Conservation (phyloP, 2,329 filamentous ascomycete species). For the Claviceps spartinae region DNA sequence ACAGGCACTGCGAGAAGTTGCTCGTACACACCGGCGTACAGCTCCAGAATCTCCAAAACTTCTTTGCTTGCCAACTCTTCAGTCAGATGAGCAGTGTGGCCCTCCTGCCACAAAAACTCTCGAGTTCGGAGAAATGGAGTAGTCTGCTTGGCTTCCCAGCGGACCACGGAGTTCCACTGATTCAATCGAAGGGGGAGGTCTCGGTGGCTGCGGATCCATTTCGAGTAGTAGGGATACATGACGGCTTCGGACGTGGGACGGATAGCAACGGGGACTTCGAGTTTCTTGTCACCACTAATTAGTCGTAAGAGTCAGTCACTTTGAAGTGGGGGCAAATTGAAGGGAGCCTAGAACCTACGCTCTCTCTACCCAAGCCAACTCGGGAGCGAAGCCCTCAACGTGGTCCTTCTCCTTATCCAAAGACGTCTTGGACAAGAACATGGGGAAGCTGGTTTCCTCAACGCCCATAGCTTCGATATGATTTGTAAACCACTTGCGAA, state of each 20-base stretch:
- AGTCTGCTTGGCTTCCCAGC: slow-evolving; percentile 94
- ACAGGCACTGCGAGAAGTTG: slow-evolving; percentile 89
- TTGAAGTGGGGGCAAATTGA: background rate
- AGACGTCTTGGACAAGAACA: slow-evolving; percentile 88
- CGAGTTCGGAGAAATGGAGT: slow-evolving; percentile 79
- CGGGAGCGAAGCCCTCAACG: slow-evolving; percentile 94
- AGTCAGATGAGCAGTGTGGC: slow-evolving; percentile 79
- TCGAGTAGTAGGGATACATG: slow-evolving; percentile 93
- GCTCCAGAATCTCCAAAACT: slow-evolving; percentile 83
- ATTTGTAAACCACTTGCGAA: slow-evolving; percentile 53
- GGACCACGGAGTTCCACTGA: slow-evolving; percentile 88
- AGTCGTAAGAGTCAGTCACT: slow-evolving; percentile 17
- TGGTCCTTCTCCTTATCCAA: slow-evolving; percentile 85
- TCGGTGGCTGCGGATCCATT: slow-evolving; percentile 93
- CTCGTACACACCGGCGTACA: slow-evolving; percentile 86
- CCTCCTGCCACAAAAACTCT: slow-evolving; percentile 98
- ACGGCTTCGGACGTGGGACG: slow-evolving; percentile 60
- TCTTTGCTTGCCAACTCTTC: slow-evolving; percentile 71
- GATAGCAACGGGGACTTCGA: slow-evolving; percentile 65
- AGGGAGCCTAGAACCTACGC: slow-evolving; percentile 36
- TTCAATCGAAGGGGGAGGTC: slow-evolving; percentile 90
- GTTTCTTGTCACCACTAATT: slow-evolving; percentile 69
- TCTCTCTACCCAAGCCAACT: slow-evolving; percentile 80
- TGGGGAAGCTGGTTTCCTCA: slow-evolving; percentile 90
- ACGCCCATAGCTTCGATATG: slow-evolving; percentile 86